Evolutionary conservation across 495 filamentous ascomycete species (phyloP).

Genomic region (Tuber microsphaerosporum): DNA sequence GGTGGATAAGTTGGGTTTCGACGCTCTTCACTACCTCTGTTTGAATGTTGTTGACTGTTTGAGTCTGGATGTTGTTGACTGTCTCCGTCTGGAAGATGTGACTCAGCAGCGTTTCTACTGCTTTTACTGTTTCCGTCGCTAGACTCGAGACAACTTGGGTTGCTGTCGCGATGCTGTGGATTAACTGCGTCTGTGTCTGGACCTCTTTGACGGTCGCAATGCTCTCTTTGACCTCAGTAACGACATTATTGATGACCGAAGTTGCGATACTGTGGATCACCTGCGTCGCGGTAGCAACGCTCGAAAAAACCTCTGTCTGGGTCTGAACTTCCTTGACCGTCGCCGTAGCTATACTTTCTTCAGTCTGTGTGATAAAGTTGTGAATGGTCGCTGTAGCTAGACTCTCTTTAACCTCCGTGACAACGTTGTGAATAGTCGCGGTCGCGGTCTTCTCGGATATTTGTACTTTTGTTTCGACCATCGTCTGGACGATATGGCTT

Average conservation of each 20-base stretch:
- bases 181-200: constrained; percentile 16
- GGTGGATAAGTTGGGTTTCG: constrained; percentile 13
- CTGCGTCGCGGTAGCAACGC: constrained; percentile 6
- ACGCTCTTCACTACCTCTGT: constrained; percentile 24
- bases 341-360: neutral
- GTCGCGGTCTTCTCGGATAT: constrained; percentile 28
- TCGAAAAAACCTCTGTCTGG: neutral
- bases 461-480: constrained; percentile 30
- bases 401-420: constrained; percentile 2
- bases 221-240: constrained; percentile 21
- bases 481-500: constrained; percentile 35
- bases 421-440: constrained; percentile 13
- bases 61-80: constrained; percentile 12
- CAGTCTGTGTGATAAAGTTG: neutral
- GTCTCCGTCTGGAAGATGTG: constrained; percentile 9
- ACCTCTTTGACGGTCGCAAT: constrained; percentile 13
- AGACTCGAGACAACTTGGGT: constrained; percentile 16
- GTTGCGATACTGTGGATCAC: constrained; percentile 15
- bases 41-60: constrained; percentile 26
- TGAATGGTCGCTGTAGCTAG: neutral
- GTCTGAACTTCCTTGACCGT: neutral
- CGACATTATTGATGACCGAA: neutral
- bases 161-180: constrained; percentile 12
- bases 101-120: neutral
- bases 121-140: constrained; percentile 15